phyloP scores from a whole-genome alignment of 2,329 filamentous ascomycete genomes.

The Emmonsia crescens region DNA sequence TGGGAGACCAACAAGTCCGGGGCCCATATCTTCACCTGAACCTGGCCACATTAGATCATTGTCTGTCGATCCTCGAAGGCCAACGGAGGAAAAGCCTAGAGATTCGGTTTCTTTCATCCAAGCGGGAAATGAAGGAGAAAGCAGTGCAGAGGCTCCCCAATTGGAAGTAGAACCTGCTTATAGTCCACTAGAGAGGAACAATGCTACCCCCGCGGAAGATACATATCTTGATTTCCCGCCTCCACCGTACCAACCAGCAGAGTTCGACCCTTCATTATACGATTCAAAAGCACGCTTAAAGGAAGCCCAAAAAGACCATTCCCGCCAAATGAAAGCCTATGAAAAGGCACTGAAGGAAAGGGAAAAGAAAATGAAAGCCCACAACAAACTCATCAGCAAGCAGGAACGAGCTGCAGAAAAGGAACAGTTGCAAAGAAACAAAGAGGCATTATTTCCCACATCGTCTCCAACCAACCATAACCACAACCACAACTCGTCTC shows the following conservation, averaged over 20 bases:
- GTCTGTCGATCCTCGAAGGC: slow-evolving; percentile 30
- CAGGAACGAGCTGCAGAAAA: slow-evolving; percentile 14
- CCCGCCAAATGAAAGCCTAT: slow-evolving; percentile 52
- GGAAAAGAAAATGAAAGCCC: slow-evolving; percentile 44
- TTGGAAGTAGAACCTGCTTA: not conserved
- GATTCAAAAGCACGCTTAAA: slow-evolving; percentile 56
- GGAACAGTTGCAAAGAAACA: slow-evolving; percentile 25
- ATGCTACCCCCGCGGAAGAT: not conserved
- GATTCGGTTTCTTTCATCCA: not conserved
- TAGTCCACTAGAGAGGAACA: not conserved
- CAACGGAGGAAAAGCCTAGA: slow-evolving; percentile 15
- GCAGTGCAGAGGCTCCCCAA: not conserved
- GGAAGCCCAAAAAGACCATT: slow-evolving; percentile 57
- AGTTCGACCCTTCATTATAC: slow-evolving; percentile 48
- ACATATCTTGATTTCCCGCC: slow-evolving; percentile 22
- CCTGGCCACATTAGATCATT: slow-evolving; percentile 1
- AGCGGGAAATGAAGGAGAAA: not conserved
- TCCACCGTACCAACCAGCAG: slow-evolving; percentile 44
- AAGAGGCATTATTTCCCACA: slow-evolving; percentile 4
- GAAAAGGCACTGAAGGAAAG: slow-evolving; percentile 56
- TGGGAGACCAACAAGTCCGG: not conserved
- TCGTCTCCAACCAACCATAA: not conserved
- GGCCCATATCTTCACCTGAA: not conserved
- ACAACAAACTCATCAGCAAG: slow-evolving; percentile 18
- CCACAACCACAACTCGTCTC: not conserved